phyloP scores from a whole-genome alignment of 2,329 filamentous ascomycete species.

The Lizonia empirigonia region DNA sequence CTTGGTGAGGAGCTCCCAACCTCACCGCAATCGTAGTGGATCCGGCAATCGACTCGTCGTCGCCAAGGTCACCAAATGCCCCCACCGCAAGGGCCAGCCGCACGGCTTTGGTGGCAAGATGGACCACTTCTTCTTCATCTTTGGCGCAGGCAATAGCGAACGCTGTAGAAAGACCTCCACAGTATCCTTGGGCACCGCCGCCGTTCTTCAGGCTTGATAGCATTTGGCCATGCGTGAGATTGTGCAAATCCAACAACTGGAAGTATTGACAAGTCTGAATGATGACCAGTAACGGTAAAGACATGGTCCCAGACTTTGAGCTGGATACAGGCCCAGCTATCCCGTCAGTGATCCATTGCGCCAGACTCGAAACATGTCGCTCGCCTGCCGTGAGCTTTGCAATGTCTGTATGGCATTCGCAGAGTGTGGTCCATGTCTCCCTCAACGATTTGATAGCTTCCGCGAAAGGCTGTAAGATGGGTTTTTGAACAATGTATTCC shows the following conservation, averaged over 20 bases:
- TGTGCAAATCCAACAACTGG: conserved; percentile 20
- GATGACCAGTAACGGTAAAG: conserved; percentile 25
- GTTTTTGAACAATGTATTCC: conserved; percentile 13
- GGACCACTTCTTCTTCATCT: conserved; percentile 22
- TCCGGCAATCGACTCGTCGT: conserved; percentile 20
- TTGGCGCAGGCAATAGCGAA: conserved; percentile 21
- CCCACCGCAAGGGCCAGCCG: conserved; percentile 21
- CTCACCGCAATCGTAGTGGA: conserved; percentile 28
- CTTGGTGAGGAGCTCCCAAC: conserved; percentile 20
- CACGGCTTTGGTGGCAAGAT: conserved; percentile 15
- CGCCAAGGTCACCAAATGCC: conserved; percentile 18
- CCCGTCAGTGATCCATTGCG: conserved; percentile 20
- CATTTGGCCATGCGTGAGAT: conserved; percentile 18
- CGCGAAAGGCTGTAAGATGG: conserved; percentile 6
- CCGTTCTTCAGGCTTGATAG: conserved; percentile 10
- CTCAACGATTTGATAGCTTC: conserved; percentile 9
- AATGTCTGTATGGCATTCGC: conserved; percentile 10
- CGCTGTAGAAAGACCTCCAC: conserved; percentile 6
- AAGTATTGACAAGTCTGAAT: conserved; percentile 33
- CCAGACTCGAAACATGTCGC: conserved; percentile 13
- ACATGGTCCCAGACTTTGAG: conserved; percentile 16
- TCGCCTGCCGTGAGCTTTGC: conserved; percentile 11
- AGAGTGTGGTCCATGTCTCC: conserved; percentile 15
- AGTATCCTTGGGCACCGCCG: conserved; percentile 27
- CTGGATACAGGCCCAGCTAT: conserved; percentile 21